phyloP scores from a whole-genome alignment of 2,329 filamentous ascomycete genomes.

The Venturiaceae sp. region DNA sequence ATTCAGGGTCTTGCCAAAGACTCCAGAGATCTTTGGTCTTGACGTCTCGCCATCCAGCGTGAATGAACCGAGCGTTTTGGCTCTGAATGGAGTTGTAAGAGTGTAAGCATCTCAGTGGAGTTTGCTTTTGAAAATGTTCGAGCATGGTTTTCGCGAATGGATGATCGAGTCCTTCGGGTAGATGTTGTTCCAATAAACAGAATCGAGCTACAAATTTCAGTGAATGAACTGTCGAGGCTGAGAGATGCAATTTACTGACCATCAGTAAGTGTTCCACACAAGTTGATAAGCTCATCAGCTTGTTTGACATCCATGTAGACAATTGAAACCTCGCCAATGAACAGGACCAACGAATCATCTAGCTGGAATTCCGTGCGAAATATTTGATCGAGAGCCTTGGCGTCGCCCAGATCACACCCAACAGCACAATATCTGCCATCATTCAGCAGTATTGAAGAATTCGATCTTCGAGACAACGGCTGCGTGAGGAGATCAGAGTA shows the following conservation, averaged over 20 bases:
- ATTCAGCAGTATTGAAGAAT: conserved; percentile 15
- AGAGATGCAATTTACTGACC: conserved; percentile 36
- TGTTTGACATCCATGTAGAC: conserved; percentile 75
- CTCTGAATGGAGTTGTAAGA: conserved; percentile 56
- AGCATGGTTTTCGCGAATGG: conserved; percentile 86
- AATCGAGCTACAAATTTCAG: conserved; percentile 52
- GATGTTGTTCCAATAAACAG: conserved; percentile 76
- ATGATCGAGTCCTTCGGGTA: conserved; percentile 67
- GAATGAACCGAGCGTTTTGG: conserved; percentile 59
- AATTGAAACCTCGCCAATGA: conserved; percentile 81
- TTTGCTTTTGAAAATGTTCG: conserved; percentile 70
- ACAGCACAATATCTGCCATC: conserved; percentile 68
- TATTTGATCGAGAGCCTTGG: conserved; percentile 44
- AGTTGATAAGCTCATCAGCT: conserved; percentile 60
- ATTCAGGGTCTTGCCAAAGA: conserved; percentile 62
- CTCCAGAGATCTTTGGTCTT: conserved; percentile 67
- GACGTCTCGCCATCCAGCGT: conserved; percentile 57
- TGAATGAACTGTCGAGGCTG: not conserved
- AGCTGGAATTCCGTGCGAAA: conserved; percentile 51
- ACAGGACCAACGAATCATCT: conserved; percentile 55
- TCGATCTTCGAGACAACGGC: not conserved
- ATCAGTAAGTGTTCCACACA: conserved; percentile 43
- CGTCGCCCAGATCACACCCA: conserved; percentile 69
- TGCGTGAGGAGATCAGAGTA: conserved; percentile 25
- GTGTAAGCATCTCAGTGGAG: conserved; percentile 64